Base-by-base conservation (phyloP, 2,329 filamentous ascomycete genomes). In the Eutypella sp. region DNA sequence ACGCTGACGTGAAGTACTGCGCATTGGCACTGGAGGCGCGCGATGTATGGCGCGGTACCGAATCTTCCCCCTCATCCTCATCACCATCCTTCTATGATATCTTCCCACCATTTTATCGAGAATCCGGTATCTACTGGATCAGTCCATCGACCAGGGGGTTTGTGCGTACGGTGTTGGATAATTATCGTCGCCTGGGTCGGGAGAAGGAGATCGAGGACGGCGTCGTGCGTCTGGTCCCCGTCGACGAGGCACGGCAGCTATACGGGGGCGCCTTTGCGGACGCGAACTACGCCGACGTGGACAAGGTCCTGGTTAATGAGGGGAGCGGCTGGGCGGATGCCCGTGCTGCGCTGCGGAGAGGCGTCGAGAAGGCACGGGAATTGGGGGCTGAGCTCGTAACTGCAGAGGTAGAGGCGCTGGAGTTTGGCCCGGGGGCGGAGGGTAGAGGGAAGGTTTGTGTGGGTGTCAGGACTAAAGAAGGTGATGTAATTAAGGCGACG, bases 21-120 rank as follows among this genome's bases (percentile, higher is more conserved):
- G 64, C 74, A 41, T 71, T 88, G 18, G 84, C 78, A 0, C 71
- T 86, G 23, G 82, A 87, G 64, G 79, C 84, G 0, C 79, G 84
- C 56, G 75, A 81, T 42, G 64, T 79, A 1, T 88, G 58, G 57
- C 55, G 56, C 29, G 36, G 42, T 11, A 70, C 74, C 44, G 70
- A 19, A 19, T 7, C 7, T 20, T 3, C 15, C 34, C 11, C 34
- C 10, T 16, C 36, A 15, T 13, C 18, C 10, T 3, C 13, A 23
- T 2, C 19, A 13, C 7, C 36, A 19, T n/a, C n/a, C n/a, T n/a
- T n/a, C n/a, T n/a, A n/a, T n/a, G n/a, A n/a, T n/a, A n/a, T n/a
- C n/a, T 74, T 74, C 62, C 62, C 64, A n/a, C 56, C 58, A 4
- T 71, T 67, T 37, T 80, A 77, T 55, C 72, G 75, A 51, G 70